Evolutionary conservation across 495 filamentous ascomycete species (phyloP), one percentile per base, ranked within the genome.

Genomic region (Lophiostoma macrostomum): DNA sequence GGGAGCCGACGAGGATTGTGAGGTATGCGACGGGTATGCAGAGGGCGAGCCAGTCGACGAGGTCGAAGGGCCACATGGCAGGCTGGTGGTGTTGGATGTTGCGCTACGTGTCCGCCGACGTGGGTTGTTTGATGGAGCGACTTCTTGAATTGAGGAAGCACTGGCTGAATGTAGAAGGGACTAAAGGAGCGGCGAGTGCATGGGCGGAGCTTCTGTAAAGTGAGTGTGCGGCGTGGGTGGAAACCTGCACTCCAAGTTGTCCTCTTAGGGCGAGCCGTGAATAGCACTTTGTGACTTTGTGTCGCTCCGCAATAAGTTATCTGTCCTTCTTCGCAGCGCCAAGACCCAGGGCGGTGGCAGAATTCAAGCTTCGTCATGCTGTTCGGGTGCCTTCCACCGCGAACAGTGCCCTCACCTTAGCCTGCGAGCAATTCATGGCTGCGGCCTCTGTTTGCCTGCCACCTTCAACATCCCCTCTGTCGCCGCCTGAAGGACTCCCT

Each of bases 21-120:
- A 97, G 80, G 71, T 98, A 98, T 69, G 87, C 83, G 62, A 96
- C 76, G 42, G 89, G 88, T 58, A 95, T 76, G 56, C 79, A 72
- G 60, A 96, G 84, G 68, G 81, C 80, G 67, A 87, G 67, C 88
- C 86, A 91, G 77, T 95, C 76, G 53, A 91, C 76, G 76, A 82
- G 81, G 22, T 54, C 53, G 53, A 51, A 44, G 39, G 55, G 55
- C 55, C 55, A 58, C 55, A 58, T 58, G n/a, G n/a, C n/a, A n/a
- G n/a, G n/a, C n/a, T 53, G 36, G 18, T 6, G 47, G 35, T 1
- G 24, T 22, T 3, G 18, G 35, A 19, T 14, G 16, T 22, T 29
- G 23, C 28, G 13, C 19, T 20, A 11, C 10, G n/a, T 34, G 37
- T 19, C 5, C 10, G 18, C 38, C 23, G 40, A 28, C 27, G 19